Conservation (phyloP, 352 stramenopile species). For the Phytophthora rubi region DNA sequence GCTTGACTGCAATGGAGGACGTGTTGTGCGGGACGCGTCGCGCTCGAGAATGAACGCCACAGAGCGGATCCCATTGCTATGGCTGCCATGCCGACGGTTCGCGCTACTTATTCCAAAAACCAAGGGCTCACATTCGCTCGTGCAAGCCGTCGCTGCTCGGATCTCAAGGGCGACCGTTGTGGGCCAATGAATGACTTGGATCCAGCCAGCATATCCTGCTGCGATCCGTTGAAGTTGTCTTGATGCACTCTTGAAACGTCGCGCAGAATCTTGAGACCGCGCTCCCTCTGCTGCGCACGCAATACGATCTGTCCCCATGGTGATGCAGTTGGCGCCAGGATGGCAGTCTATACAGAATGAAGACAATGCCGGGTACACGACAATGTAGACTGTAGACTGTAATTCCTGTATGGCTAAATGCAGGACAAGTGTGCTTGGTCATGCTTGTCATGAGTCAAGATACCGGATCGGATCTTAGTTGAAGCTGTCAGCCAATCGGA, state of each 20-base stretch:
- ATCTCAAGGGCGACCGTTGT: conserved; percentile 9
- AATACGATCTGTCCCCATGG: background rate
- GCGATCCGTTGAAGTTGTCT: conserved; percentile 17
- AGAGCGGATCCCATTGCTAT: conserved; percentile 24
- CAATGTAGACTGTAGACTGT: background rate
- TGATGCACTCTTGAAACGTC: conserved; percentile 20
- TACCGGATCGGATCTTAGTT: conserved; percentile 22
- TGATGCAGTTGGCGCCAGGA: background rate
- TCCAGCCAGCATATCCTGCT: conserved; percentile 5
- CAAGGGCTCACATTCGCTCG: conserved; percentile 20
- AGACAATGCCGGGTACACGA: background rate
- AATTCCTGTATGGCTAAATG: background rate
- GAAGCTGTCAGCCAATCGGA: conserved; percentile 29
- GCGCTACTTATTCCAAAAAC: conserved; percentile 31
- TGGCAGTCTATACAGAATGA: background rate
- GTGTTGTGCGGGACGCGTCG: conserved; percentile 26
- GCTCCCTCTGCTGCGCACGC: background rate
- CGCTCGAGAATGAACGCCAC: conserved; percentile 30
- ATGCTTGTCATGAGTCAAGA: conserved; percentile 2
- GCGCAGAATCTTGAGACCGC: conserved; percentile 1
- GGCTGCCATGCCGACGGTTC: conserved; percentile 22
- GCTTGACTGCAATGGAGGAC: background rate
- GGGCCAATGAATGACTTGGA: conserved; percentile 1
- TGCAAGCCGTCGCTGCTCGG: background rate
- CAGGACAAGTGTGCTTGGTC: background rate